Evolutionary conservation across 805 yeast genomes (phyloP), one percentile per base, ranked within the genome.

Genomic region (Kodamaea leandrae): DNA sequence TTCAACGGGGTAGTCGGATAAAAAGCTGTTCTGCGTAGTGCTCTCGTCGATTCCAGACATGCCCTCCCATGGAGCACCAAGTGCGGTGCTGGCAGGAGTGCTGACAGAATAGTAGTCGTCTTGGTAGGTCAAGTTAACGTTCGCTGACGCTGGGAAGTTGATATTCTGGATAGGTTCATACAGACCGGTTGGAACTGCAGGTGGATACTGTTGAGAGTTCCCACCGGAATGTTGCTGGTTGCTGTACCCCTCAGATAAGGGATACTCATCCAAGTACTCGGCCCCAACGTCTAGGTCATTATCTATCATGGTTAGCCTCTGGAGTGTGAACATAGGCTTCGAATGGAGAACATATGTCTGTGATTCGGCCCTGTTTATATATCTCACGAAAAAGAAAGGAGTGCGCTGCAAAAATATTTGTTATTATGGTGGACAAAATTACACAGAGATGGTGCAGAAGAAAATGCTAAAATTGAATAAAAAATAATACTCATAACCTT

Each of bases 371-470:
- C 33, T 17, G 33, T 30, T 27, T 30, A 30, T 30, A 30, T 30
- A 30, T 30, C 33, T 30, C 21, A 10, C 33, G 33, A 30, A 30
- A 30, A 30, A 30, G 33, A 30, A 30, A 30, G 33, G 33, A 30
- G 33, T 30, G 33, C 13, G 13, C 13, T 16, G 18, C 12, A 30
- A 30, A 17, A 30, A 30, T 16, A 30, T 9, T 17, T 30, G 21
- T 4, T 7, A 6, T 15, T 30, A 9, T 30, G 21, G 13, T 6
- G 29, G 6, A 30, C n/a, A 18, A 16, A 9, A 30, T 30, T 30
- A 30, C 33, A 30, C 33, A 30, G 21, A 30, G 19, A 30, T 30
- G n/a, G 9, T 30, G 33, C 20, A 30, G 33, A 30, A 30, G 33
- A 30, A 30, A 30, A 17, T 30, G 33, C 33, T 30, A 16, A 30